Evolutionary conservation across 331 rosid genomes (phyloP).

Genomic region (Dryas integrifolia): DNA sequence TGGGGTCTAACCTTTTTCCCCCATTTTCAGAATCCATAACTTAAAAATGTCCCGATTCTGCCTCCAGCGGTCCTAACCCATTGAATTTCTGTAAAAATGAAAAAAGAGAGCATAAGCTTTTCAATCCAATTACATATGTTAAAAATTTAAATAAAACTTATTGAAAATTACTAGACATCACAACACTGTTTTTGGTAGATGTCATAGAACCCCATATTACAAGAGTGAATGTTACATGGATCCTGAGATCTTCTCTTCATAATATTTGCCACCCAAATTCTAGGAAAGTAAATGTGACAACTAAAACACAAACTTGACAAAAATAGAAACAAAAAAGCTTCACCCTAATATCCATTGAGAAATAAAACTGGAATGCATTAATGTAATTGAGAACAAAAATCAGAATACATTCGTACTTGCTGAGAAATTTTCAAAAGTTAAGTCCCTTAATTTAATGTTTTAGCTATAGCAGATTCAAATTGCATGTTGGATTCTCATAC

Average conservation of each 20-base stretch:
- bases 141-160: not conserved
- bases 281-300: no score
- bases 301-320: no score
- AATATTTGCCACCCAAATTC: not conserved
- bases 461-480: not conserved
- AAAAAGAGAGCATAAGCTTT: not conserved
- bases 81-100: not conserved
- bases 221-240: not conserved
- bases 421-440: no score
- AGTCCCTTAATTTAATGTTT: no score
- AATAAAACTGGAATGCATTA: not conserved
- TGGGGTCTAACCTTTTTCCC: constrained; percentile 12
- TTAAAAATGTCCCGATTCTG: constrained; percentile 19
- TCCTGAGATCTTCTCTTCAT: not conserved
- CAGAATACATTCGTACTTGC: not conserved
- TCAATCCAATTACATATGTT: not conserved
- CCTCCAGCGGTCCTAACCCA: constrained; percentile 6
- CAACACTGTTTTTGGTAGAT: no score
- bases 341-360: not conserved
- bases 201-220: not conserved
- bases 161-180: not conserved
- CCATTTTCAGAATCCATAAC: constrained; percentile 19
- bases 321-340: not conserved
- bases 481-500: not conserved
- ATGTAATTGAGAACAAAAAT: not conserved